phyloP scores from a whole-genome alignment of 176 grass and related monocot species.

The Triticum monococcum region DNA sequence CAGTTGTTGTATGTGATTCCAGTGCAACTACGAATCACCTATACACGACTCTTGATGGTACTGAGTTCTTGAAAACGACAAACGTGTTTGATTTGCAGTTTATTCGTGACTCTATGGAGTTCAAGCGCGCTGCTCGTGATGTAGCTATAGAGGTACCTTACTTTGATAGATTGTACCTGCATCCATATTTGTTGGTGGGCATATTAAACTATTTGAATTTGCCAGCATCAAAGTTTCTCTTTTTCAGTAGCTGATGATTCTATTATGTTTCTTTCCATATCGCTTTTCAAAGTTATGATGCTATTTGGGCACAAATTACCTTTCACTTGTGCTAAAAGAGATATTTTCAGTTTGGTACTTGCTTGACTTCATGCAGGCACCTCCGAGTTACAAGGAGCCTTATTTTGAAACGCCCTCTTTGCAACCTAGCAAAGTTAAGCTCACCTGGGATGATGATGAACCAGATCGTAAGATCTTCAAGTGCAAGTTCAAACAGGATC shows the following conservation, averaged over 20 bases:
- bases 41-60: constrained; percentile 75
- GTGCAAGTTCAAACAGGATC: constrained; percentile 56
- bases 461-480: constrained; percentile 64
- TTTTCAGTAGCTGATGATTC: background rate
- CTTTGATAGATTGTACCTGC: background rate
- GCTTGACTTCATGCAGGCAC: constrained; percentile 41
- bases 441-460: constrained; percentile 73
- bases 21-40: constrained; percentile 71
- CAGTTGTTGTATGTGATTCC: constrained; percentile 83
- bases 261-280: background rate
- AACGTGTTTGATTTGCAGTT: constrained; percentile 86
- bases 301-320: no score
- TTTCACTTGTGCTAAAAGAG: constrained; percentile 1
- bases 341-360: background rate
- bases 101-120: constrained; percentile 75
- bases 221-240: background rate
- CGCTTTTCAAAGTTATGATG: no score
- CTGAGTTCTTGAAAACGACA: constrained; percentile 71
- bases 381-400: constrained; percentile 67
- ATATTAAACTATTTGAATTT: background rate
- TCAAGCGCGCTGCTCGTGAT: constrained; percentile 61
- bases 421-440: constrained; percentile 82
- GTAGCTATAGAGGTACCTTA: constrained; percentile 67
- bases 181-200: background rate
- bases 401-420: constrained; percentile 72